These are phyloP conservation scores for Avena insularis DNA, from an alignment of 176 grass and related monocot genomes.

Conservation along the genomic window DNA sequence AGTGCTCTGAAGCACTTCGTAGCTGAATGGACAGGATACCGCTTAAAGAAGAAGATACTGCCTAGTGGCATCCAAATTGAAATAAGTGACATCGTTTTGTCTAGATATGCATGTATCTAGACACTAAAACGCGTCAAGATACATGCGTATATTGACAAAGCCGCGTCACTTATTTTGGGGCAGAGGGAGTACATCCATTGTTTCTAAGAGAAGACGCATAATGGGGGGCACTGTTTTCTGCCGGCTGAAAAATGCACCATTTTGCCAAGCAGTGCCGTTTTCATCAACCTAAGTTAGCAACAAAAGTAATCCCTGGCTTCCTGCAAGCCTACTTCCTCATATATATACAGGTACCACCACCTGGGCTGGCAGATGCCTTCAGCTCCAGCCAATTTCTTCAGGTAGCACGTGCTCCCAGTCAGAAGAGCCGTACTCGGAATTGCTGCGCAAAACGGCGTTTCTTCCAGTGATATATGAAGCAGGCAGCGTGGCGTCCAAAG, in stretches of 20 bases:
- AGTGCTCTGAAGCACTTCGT: no score
- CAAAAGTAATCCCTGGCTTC: slow-evolving; percentile 23
- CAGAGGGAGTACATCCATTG: no score
- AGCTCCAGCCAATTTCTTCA: slow-evolving; percentile 49
- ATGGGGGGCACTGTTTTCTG: background rate
- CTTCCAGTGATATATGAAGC: slow-evolving; percentile 23
- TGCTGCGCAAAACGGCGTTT: slow-evolving; percentile 17
- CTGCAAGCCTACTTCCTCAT: slow-evolving; percentile 16
- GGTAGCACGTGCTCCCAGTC: slow-evolving; percentile 56
- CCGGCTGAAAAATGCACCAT: background rate
- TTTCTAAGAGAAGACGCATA: slow-evolving; percentile 20
- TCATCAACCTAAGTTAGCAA: slow-evolving; percentile 31
- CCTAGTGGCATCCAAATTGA: background rate
- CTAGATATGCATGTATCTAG: no score
- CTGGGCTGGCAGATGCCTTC: slow-evolving; percentile 2
- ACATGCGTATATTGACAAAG: no score
- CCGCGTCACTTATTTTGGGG: no score
- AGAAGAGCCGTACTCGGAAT: slow-evolving; percentile 37
- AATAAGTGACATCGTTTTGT: background rate
- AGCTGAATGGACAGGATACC: background rate
- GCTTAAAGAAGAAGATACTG: background rate
- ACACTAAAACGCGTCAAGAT: no score
- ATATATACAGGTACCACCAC: slow-evolving; percentile 37
- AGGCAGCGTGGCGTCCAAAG: slow-evolving; percentile 10
- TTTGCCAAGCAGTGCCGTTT: slow-evolving; percentile 14